Conservation (phyloP, 768 basidiomycete genomes). For the Tricholoma hemisulphureum region DNA sequence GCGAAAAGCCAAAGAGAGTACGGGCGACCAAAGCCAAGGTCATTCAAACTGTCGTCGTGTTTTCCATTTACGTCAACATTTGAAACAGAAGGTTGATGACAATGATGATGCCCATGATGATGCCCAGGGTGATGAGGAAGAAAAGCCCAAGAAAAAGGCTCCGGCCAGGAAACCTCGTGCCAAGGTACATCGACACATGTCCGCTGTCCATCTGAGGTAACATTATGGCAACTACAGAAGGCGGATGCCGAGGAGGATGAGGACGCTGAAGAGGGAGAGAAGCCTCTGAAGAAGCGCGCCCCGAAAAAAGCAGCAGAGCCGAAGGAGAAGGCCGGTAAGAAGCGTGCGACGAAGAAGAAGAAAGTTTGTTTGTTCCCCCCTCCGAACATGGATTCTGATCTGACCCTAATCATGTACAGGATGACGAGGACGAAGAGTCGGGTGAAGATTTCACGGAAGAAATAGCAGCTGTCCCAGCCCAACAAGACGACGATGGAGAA, state of each 20-base stretch:
- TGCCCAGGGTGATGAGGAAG: constrained; percentile 48
- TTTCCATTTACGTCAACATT: neutral
- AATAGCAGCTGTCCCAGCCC: constrained; percentile 34
- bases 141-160: constrained; percentile 55
- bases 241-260: constrained; percentile 27
- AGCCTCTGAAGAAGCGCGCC: constrained; percentile 46
- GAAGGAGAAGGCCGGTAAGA: constrained; percentile 46
- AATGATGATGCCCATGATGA: constrained; percentile 30
- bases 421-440: constrained; percentile 36
- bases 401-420: constrained; percentile 14
- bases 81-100: constrained; percentile 24
- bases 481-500: constrained; percentile 38
- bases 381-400: neutral
- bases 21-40: constrained; percentile 15
- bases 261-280: constrained; percentile 30
- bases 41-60: neutral
- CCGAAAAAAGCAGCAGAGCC: constrained; percentile 37
- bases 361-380: constrained; percentile 20
- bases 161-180: constrained; percentile 33
- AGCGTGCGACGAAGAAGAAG: constrained; percentile 46
- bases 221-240: constrained; percentile 15
- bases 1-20: constrained; percentile 23
- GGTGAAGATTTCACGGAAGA: constrained; percentile 47
- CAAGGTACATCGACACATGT: constrained; percentile 18
- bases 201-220: neutral